These are phyloP conservation scores for Thalassiosira sp. DNA, from an alignment of 352 stramenopile species.

Conservation along the genomic window DNA sequence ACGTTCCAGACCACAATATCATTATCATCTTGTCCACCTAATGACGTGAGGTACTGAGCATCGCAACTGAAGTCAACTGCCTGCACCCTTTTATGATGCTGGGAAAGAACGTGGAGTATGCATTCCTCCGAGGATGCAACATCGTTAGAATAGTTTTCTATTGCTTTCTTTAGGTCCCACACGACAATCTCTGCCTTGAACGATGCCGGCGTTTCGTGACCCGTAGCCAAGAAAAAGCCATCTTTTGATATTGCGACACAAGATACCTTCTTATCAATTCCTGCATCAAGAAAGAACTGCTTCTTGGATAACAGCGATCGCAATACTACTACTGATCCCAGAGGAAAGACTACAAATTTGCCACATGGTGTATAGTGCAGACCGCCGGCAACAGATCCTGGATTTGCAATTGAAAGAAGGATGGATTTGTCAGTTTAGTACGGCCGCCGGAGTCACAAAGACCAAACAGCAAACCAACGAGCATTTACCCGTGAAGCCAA, in stretches of 20 bases:
- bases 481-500: slow-evolving; percentile 48
- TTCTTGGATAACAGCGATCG: slow-evolving; percentile 60
- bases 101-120: slow-evolving; percentile 89
- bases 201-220: slow-evolving; percentile 90
- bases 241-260: slow-evolving; percentile 91
- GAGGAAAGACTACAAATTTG: slow-evolving; percentile 70
- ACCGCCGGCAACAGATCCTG: slow-evolving; percentile 50
- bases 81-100: slow-evolving; percentile 95
- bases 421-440: neutral
- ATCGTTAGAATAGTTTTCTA: slow-evolving; percentile 75
- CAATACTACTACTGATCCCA: slow-evolving; percentile 68
- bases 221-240: slow-evolving; percentile 87
- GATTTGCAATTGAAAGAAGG: neutral
- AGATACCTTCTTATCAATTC: slow-evolving; percentile 90
- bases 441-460: too few species aligned
- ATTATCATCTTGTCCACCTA: slow-evolving; percentile 96
- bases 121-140: slow-evolving; percentile 64
- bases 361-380: slow-evolving; percentile 70
- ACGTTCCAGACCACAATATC: slow-evolving; percentile 95
- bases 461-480: neutral
- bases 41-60: slow-evolving; percentile 89
- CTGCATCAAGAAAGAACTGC: slow-evolving; percentile 88
- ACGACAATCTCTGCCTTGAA: slow-evolving; percentile 94
- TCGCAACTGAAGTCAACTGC: slow-evolving; percentile 88
- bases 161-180: slow-evolving; percentile 91